phyloP scores from a whole-genome alignment of 306 rosid species.

The Psophocarpus tetragonolobus region DNA sequence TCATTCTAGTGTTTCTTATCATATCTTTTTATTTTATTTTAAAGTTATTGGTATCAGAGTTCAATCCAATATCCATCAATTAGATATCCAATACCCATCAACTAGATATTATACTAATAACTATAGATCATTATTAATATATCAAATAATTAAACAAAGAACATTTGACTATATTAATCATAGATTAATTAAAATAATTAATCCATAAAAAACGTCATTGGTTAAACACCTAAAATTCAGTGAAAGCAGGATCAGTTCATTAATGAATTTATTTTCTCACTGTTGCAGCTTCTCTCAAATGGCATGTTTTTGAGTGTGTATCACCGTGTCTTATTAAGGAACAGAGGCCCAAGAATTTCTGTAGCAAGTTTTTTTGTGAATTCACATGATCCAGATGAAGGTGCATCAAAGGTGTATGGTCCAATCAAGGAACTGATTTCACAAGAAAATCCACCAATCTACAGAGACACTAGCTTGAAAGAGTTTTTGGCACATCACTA shows the following conservation, averaged over 20 bases:
- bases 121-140: too few species aligned
- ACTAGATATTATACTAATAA: too few species aligned
- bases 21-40: too few species aligned
- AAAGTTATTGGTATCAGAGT: too few species aligned
- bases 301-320: constrained; percentile 36
- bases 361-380: constrained; percentile 46
- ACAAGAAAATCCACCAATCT: constrained; percentile 44
- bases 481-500: constrained; percentile 11
- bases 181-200: too few species aligned
- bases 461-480: constrained; percentile 23
- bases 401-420: constrained; percentile 33
- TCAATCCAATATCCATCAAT: too few species aligned
- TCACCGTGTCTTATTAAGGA: constrained; percentile 30
- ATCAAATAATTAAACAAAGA: too few species aligned
- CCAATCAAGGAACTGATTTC: constrained; percentile 53
- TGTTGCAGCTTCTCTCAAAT: constrained; percentile 43
- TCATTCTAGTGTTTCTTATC: too few species aligned
- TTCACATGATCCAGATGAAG: neutral
- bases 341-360: constrained; percentile 41
- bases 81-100: too few species aligned
- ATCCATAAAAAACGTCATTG: neutral
- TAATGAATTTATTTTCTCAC: neutral
- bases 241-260: neutral
- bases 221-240: neutral
- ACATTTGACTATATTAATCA: too few species aligned